Evolutionary conservation across 2,329 filamentous ascomycete genomes (phyloP).

Genomic region (Curvularia lunata): DNA sequence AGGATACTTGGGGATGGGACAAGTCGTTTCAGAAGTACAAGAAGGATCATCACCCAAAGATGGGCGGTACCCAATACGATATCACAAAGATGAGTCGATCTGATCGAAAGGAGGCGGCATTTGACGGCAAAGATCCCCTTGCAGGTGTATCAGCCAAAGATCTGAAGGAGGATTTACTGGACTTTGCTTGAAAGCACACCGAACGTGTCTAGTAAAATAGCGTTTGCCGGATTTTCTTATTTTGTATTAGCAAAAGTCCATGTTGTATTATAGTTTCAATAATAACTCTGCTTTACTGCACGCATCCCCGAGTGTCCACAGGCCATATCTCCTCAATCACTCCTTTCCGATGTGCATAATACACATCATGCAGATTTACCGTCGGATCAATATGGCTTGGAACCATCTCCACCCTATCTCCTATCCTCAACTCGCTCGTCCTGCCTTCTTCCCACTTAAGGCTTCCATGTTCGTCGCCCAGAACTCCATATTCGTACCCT

Average conservation of each 20-base stretch:
- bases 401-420: conserved; percentile 60
- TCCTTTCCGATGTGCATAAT: conserved; percentile 58
- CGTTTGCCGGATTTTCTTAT: background rate
- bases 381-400: conserved; percentile 64
- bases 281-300: conserved; percentile 49
- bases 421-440: conserved; percentile 48
- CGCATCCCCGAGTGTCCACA: conserved; percentile 59
- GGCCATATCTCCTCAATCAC: conserved; percentile 60
- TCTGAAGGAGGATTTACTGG: conserved; percentile 16
- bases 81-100: conserved; percentile 28
- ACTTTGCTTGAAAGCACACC: conserved; percentile 1
- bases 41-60: background rate
- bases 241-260: background rate
- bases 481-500: conserved; percentile 53
- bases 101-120: conserved; percentile 18
- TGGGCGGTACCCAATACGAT: conserved; percentile 26
- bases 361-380: conserved; percentile 60
- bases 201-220: background rate
- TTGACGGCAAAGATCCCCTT: conserved; percentile 23
- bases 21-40: conserved; percentile 18
- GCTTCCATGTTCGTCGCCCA: conserved; percentile 60
- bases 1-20: conserved; percentile 26
- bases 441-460: conserved; percentile 54
- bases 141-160: conserved; percentile 11
- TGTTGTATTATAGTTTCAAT: background rate